Conservation (phyloP, 2,329 filamentous ascomycete species). For the Didymellaceae sp. region DNA sequence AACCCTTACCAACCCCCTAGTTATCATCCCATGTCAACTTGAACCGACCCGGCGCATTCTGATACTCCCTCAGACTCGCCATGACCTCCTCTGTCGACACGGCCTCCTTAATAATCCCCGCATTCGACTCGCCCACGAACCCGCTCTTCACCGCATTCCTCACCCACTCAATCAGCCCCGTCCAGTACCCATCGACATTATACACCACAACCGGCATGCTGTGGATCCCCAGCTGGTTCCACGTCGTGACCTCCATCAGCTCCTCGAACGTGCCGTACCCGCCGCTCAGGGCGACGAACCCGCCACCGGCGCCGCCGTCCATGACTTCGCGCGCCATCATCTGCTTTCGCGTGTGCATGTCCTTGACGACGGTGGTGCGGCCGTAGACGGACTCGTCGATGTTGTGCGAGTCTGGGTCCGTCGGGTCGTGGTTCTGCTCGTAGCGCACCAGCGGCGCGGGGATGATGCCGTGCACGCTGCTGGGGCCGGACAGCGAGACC, state of each 20-base stretch:
- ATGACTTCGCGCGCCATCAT: slow-evolving; percentile 92
- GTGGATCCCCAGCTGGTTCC: slow-evolving; percentile 98
- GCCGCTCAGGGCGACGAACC: slow-evolving; percentile 87
- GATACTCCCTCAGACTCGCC: slow-evolving; percentile 73
- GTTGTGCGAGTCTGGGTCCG: slow-evolving; percentile 50
- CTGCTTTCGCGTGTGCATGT: slow-evolving; percentile 96
- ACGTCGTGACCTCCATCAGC: slow-evolving; percentile 87
- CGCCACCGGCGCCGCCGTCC: slow-evolving; percentile 78
- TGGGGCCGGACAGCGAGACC: slow-evolving; percentile 79
- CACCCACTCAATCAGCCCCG: slow-evolving; percentile 84
- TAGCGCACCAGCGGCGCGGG: slow-evolving; percentile 81
- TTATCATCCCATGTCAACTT: slow-evolving; percentile 78
- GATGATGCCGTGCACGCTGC: slow-evolving; percentile 90
- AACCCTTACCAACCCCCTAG: slow-evolving; percentile 11
- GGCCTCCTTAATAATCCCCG: slow-evolving; percentile 79
- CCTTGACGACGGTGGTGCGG: slow-evolving; percentile 82
- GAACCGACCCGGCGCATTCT: slow-evolving; percentile 75
- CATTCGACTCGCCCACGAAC: slow-evolving; percentile 76
- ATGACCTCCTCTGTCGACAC: slow-evolving; percentile 75
- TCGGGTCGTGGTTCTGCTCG: slow-evolving; percentile 68
- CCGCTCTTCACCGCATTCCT: slow-evolving; percentile 74
- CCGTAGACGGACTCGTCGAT: slow-evolving; percentile 75
- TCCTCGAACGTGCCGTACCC: slow-evolving; percentile 97
- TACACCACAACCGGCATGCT: slow-evolving; percentile 74
- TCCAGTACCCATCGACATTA: slow-evolving; percentile 92